Percentiles rank a stretch among this genome's conserved stretches.
These are phyloP conservation scores for Ceratocystiopsis sp. DNA, from an alignment of 2,329 filamentous ascomycete genomes.

Conservation along the genomic window DNA sequence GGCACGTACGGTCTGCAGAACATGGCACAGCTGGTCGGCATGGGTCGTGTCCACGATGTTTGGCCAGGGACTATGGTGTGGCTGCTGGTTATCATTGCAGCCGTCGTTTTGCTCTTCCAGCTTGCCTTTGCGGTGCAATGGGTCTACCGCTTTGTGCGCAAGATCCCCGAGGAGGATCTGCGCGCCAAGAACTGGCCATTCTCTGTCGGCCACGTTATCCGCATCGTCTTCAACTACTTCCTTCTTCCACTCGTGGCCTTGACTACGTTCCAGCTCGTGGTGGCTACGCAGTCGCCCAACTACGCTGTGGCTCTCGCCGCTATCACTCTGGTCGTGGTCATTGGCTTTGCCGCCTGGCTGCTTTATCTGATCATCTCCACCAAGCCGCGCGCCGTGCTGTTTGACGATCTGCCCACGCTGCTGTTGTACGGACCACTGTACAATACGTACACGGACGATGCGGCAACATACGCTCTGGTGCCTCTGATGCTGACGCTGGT, in stretches of 20 bases:
- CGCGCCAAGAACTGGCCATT: slow-evolving; percentile 87
- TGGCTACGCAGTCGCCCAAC: slow-evolving; percentile 48
- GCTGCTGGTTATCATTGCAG: slow-evolving; percentile 60
- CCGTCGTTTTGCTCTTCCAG: slow-evolving; percentile 54
- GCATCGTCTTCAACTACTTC: slow-evolving; percentile 85
- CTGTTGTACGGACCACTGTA: slow-evolving; percentile 85
- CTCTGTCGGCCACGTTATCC: slow-evolving; percentile 58
- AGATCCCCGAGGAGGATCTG: slow-evolving; percentile 69
- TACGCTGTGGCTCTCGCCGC: slow-evolving; percentile 60
- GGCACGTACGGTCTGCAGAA: slow-evolving; percentile 64
- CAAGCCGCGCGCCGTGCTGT: slow-evolving; percentile 69
- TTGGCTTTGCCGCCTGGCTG: slow-evolving; percentile 62
- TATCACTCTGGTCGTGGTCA: slow-evolving; percentile 53
- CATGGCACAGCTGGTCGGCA: slow-evolving; percentile 67
- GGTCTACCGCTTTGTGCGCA: slow-evolving; percentile 53
- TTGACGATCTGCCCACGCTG: slow-evolving; percentile 82
- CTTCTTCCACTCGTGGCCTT: slow-evolving; percentile 72
- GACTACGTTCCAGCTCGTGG: slow-evolving; percentile 81
- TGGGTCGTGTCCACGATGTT: slow-evolving; percentile 58
- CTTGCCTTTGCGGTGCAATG: slow-evolving; percentile 61
- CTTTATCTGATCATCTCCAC: slow-evolving; percentile 66
- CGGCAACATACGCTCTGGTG: slow-evolving; percentile 75
- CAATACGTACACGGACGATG: slow-evolving; percentile 92
- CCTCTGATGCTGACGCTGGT: slow-evolving; percentile 73
- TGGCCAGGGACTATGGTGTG: slow-evolving; percentile 93